These are phyloP conservation scores for Ilex paraguariensis DNA, from an alignment of 305 asterid species.

Conservation along the genomic window DNA sequence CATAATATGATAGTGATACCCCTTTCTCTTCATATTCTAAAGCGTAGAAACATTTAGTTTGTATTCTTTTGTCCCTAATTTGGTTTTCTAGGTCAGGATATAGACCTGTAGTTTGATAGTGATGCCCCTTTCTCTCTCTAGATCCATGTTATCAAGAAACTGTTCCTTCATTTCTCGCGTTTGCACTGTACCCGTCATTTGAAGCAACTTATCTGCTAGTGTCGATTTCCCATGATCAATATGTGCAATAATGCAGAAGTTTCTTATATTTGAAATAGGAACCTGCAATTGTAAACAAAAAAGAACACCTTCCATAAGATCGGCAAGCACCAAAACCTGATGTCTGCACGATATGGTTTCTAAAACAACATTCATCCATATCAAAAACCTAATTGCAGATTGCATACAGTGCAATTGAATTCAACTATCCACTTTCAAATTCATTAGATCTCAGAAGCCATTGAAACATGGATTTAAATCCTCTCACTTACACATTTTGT, in stretches of 20 bases:
- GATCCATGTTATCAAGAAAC: slow-evolving; percentile 97
- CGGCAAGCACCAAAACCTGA: not conserved
- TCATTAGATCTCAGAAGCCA: too few relatives aligned
- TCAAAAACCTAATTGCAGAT: too few relatives aligned
- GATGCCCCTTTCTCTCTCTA: slow-evolving; percentile 99
- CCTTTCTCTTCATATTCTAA: too few relatives aligned
- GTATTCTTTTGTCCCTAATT: too few relatives aligned
- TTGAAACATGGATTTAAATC: too few relatives aligned
- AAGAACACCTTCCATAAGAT: not conserved
- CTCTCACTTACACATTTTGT: too few relatives aligned
- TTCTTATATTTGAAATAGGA: slow-evolving; percentile 74
- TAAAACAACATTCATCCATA: too few relatives aligned
- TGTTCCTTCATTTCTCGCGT: slow-evolving; percentile 96
- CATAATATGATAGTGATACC: too few relatives aligned
- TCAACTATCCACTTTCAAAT: too few relatives aligned
- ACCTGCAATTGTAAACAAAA: slow-evolving; percentile 43
- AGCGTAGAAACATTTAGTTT: too few relatives aligned
- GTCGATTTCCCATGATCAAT: slow-evolving; percentile 98
- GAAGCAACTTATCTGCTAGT: slow-evolving; percentile 90
- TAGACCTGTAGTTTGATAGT: slow-evolving; percentile 96
- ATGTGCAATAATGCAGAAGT: slow-evolving; percentile 91
- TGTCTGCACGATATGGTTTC: too few relatives aligned
- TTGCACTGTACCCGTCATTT: slow-evolving; percentile 93
- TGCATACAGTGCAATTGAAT: too few relatives aligned
- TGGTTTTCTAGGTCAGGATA: not conserved